phyloP scores from a whole-genome alignment of 129 eudicot species.

The Rutidosis leptorrhynchoides region DNA sequence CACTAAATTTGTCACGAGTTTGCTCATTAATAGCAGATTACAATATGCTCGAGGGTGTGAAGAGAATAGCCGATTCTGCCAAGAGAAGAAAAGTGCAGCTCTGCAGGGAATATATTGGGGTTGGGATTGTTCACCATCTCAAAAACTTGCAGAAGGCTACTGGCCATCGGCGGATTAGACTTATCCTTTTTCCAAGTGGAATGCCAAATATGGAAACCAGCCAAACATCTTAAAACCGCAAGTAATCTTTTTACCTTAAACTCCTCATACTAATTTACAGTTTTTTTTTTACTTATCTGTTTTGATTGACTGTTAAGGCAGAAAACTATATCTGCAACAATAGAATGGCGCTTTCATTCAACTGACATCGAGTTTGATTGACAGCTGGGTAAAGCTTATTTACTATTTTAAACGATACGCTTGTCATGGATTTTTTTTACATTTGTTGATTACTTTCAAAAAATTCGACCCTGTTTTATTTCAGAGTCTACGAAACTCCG shows the following conservation, averaged over 20 bases:
- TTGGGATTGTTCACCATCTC: constrained; percentile 50
- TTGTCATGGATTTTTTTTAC: not conserved
- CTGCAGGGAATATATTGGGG: constrained; percentile 37
- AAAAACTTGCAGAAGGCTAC: constrained; percentile 55
- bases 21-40: constrained; percentile 48
- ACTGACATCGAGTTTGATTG: constrained; percentile 58
- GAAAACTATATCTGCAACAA: constrained; percentile 68
- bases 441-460: not conserved
- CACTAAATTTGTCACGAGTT: not conserved
- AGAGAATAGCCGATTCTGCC: constrained; percentile 87
- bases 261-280: not conserved
- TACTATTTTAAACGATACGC: not conserved
- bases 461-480: constrained; percentile 6
- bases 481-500: constrained; percentile 65
- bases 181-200: constrained; percentile 60
- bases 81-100: constrained; percentile 58
- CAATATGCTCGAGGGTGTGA: constrained; percentile 90
- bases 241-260: constrained; percentile 32
- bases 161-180: constrained; percentile 40
- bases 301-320: too few relatives aligned
- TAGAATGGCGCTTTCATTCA: constrained; percentile 82
- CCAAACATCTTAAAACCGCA: constrained; percentile 40
- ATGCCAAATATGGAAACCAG: constrained; percentile 77
- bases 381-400: constrained; percentile 60
- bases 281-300: too few relatives aligned